Percentiles rank a stretch among this genome's conserved stretches.
These are phyloP conservation scores for Elaeis oleifera DNA, from an alignment of 202 grass and related monocot genomes.

Conservation along the genomic window DNA sequence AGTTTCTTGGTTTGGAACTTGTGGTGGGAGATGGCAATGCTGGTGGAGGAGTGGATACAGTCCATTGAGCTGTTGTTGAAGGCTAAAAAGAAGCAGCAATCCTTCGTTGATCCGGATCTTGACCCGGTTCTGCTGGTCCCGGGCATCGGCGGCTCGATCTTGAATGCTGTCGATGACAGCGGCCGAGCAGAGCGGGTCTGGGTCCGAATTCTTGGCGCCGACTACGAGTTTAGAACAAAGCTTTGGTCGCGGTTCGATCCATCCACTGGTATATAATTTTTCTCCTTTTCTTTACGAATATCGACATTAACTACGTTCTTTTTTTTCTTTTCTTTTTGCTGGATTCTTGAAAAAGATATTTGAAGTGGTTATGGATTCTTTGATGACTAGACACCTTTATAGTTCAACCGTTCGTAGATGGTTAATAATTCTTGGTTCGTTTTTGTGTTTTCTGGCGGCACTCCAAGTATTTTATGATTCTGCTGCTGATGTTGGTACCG, in stretches of 20 bases:
- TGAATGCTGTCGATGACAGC: conserved; percentile 68
- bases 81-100: conserved; percentile 42
- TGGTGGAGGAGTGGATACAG: conserved; percentile 59
- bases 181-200: conserved; percentile 71
- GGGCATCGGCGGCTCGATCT: conserved; percentile 64
- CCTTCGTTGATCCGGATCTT: conserved; percentile 48
- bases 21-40: conserved; percentile 37
- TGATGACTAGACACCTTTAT: no score
- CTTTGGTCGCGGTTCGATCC: conserved; percentile 86
- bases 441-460: no score
- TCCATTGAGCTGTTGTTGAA: conserved; percentile 75
- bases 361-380: no score
- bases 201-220: conserved; percentile 75
- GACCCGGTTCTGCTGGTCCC: conserved; percentile 80
- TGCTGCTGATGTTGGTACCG: no score
- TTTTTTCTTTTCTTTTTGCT: no score
- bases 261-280: conserved; percentile 45
- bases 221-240: conserved; percentile 74
- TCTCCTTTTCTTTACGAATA: not conserved
- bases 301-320: no score
- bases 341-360: no score
- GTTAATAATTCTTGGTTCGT: no score
- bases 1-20: not conserved
- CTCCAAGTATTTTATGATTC: no score
- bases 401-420: no score